Base-by-base conservation (phyloP, 768 basidiomycete species). In the Gloeophyllum trabeum region DNA sequence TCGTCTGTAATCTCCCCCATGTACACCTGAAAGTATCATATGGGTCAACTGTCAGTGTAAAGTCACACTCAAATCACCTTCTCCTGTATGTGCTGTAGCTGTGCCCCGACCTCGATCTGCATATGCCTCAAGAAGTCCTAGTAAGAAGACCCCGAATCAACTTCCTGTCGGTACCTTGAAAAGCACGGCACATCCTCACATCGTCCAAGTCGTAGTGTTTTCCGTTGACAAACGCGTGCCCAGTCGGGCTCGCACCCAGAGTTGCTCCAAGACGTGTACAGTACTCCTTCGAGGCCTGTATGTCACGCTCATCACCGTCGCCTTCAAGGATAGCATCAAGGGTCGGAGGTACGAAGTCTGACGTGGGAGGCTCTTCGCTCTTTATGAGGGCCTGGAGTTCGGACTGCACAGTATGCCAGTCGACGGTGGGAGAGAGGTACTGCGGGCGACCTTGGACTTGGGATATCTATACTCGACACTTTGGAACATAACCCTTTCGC, bases 201-300 rank as follows among this genome's bases (percentile, higher is more conserved):
- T 45, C 39, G 48, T 74, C 70, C 38, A 89, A 57, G 10, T 71
- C 59, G 40, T 77, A 68, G 56, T 84, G 73, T 53, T 81, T 90
- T n/a, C 93, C 93, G 51, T 97, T 94, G 54, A 94, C 67, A 58
- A 97, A 94, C 3, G 70, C 77, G 48, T 86, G 79, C 0, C 90
- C 92, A 2, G 58, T 57, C 0, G 64, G 51, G 1, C 64, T 55
- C 6, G 56, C 44, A 2, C 56, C 56, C n/a, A n/a, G n/a, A n/a
- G n/a, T n/a, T n/a, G n/a, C n/a, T n/a, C n/a, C n/a, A n/a, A n/a
- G n/a, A n/a, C n/a, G n/a, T n/a, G n/a, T n/a, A n/a, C n/a, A n/a
- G n/a, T n/a, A n/a, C n/a, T n/a, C n/a, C n/a, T n/a, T n/a, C n/a
- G n/a, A n/a, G n/a, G n/a, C n/a, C n/a, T n/a, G n/a, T n/a, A n/a